Base-by-base conservation (phyloP, 1,284 basidiomycete genomes). In the Rhodotorula sp. region DNA sequence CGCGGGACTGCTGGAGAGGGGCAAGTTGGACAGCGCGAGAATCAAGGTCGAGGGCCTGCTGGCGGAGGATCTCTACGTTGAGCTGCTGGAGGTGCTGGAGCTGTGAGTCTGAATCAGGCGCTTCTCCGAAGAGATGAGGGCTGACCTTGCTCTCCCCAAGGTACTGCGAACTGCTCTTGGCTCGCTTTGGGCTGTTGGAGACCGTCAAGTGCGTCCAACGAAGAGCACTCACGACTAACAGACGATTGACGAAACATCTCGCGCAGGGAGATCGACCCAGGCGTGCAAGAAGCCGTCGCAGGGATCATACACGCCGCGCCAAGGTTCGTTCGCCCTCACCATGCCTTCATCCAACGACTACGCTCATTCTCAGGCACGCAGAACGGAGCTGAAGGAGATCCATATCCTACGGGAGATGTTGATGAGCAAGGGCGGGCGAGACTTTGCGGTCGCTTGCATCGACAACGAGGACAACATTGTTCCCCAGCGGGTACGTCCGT, bases 341-440 rank as follows among this genome's bases (percentile, higher is more conserved):
- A 22, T 6, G 34, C 24, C 22, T 31, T 8, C 24, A 4, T 11
- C 30, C 59, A 37, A 52, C 40, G 16, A 11, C 4, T 2, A 51
- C 34, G 8, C 24, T 34, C 2, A 9, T n/a, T n/a, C 28, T 22
- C 5, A 47, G 9, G 8, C 13, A 40, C 26, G 24, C 64, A 76
- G 76, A 28, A 76, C 75, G 15, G 81, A 81, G 68, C 60, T 80
- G 13, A 66, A 79, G 89, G 95, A 99, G 80, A 86, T 99, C 47
- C 92, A 96, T 76, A 83, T 92, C 48, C 82, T 98, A 51, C 87
- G 94, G 53, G 94, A 98, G 78, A 87, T 97, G 79, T 85, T 99
- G 66, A 91, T 95, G 89, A 89, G 94, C 80, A 96, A 92, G 81
- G 94, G 87, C 77, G 91, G 92, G 22, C 85, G 92, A 28, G 92